Base-by-base conservation (phyloP, 169 alveolate species). In the Plasmodium knowlesi region DNA sequence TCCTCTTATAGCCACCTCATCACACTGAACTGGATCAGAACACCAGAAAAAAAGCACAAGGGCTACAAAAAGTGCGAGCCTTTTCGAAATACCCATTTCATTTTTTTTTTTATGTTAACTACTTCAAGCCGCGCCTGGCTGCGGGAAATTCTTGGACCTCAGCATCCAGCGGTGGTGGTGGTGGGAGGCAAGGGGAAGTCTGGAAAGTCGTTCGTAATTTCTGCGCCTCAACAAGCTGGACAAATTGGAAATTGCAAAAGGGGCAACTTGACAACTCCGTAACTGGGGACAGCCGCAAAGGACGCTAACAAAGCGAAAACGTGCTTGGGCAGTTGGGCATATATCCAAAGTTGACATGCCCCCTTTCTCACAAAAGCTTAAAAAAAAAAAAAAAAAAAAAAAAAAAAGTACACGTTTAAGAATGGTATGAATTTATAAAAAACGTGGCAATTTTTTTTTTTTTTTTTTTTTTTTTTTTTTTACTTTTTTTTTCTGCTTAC, bases 1-100 rank as follows among this genome's bases (percentile, higher is more conserved):
- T 25, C 90, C 92, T 71, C 41, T 43, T 12, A 61, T 8, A 61
- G 32, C 74, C 28, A 0, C 74, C 32, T 61, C 74, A 61, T 61
- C 84, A 72, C 84, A 73, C 25, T 2, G 28, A 19, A 71, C 67
- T 28, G 41, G 28, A 39, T 14, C 41, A 57, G 41, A 53, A 53
- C 70, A 22, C 12, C 57, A 84, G 3, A 84, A 46, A 71, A 84
- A 53, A 43, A 84, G 32, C 81, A 84, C 54, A 50, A 84, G 19
- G 34, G 39, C 50, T 43, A 43, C 57, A 72, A 43, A 74, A 28
- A 57, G 41, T 84, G 34, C 61, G 34, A 84, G 22, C 84, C 93
- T 84, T 84, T 84, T 84, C 81, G 78, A 73, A 61, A 54, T 84
- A 84, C 93, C 93, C 82, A 84, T 84, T 84, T 84, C 93, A 84